These are phyloP conservation scores for Arabis hirsuta DNA, from an alignment of 345 rosid genomes.

Conservation along the genomic window DNA sequence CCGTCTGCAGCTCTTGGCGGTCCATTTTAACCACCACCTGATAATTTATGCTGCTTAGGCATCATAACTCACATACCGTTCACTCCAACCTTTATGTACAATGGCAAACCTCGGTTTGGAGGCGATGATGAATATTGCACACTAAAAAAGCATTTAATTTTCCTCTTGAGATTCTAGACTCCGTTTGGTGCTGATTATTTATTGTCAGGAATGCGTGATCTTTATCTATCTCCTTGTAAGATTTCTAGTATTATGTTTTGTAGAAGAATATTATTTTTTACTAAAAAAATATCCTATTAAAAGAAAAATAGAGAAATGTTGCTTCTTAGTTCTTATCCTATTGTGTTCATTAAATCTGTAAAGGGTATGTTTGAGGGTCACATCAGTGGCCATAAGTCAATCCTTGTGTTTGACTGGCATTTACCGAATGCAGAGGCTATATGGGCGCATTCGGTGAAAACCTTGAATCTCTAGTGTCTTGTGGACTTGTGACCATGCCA, in stretches of 20 bases:
- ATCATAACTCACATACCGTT: neutral
- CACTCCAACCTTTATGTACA: neutral
- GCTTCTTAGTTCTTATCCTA: neutral
- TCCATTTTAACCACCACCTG: neutral
- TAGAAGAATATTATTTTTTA: no score
- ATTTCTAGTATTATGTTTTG: no score
- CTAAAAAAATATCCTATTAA: no score
- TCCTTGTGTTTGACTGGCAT: neutral
- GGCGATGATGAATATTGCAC: neutral
- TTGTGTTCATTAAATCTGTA: neutral
- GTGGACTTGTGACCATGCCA: neutral
- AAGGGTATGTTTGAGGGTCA: no score
- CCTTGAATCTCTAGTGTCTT: neutral
- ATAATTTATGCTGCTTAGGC: neutral
- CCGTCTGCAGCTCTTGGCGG: conserved; percentile 15
- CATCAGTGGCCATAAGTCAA: neutral
- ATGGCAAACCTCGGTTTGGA: neutral
- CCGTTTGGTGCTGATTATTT: conserved; percentile 1
- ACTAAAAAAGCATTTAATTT: neutral
- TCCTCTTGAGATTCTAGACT: neutral
- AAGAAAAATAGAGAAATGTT: no score
- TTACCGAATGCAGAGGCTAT: neutral
- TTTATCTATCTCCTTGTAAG: no score
- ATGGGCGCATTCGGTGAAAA: neutral
- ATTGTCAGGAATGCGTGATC: neutral